Evolutionary conservation across 345 rosid genomes (phyloP), one percentile per base, ranked within the genome.

Genomic region (Citropsis articulata): DNA sequence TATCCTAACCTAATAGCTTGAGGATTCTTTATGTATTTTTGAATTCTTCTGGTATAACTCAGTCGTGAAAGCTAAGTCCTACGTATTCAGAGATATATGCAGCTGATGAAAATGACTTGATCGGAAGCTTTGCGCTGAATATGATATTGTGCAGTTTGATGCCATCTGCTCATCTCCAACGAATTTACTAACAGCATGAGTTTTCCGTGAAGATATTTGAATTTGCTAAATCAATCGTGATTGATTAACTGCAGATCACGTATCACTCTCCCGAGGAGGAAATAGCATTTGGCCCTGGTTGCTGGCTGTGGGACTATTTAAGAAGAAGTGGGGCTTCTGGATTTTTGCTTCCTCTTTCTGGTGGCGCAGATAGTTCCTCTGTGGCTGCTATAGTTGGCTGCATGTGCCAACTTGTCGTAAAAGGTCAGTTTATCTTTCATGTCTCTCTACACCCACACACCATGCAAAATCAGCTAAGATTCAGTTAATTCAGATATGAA

Each of bases 331-430:
- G 95, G 62, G 98, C 99, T 76, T 94, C 98, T 59, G 99, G 99
- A 31, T 96, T 94, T 87, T 84, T 96, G 88, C 98, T 96, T 82
- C 98, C 99, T 13, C 97, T 94, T 72, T 96, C 99, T 84, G 99
- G 99, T 42, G 97, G 95, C 14, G 98, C 97, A 75, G 97, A 94
- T 76, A 94, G 99, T 86, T 96, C 99, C 59, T 86, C 94, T 45
- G 99, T 94, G 36, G 99, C 98, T 80, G 98, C 99, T 71, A 94
- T 96, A 65, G 99, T 96, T 86, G 99, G 99, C 69, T 90, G 95
- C 89, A 96, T 96, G 99, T 94, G 99, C 83, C 98, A 96, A 80
- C 95, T 96, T 78, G 97, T 96, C 66, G 91, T 96, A 63, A 90
- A 92, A 91, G 98, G 99, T 94, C 63, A 78, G 53, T 33, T 78